Base-by-base conservation (phyloP, 2,329 filamentous ascomycete species). In the Monilinia laxa region DNA sequence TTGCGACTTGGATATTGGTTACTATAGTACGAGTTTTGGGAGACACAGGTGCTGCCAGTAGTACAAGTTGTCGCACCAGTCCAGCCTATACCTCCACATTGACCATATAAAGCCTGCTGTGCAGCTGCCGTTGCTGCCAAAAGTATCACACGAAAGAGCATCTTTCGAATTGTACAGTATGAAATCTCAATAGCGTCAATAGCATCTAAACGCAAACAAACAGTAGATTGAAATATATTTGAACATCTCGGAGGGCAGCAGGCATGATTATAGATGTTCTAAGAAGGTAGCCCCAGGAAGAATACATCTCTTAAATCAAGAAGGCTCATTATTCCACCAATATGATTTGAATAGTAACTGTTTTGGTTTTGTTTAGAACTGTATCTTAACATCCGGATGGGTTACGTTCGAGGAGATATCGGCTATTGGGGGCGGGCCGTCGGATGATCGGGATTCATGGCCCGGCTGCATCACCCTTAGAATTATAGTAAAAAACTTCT, bases 81-180 rank as follows among this genome's bases (percentile, higher is more conserved):
- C 55, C 67, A 72, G 3, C 58, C 49, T 55, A 67, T 38, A 64
- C 72, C 72, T 57, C 72, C 72, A 45, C 72, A 74, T 59, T 74
- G 71, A 20, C 62, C 51, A 57, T 69, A 74, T 7, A 35, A 35
- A 28, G 40, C 25, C 31, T 69, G 62, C n/a, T 60, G 58, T 16
- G 58, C 58, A n/a, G 55, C 55, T 14, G 23, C 16, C 28, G 23
- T 12, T 5, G 55, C 40, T 20, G 42, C 23, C 16, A 25, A 58
- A 7, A 58, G 14, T 18, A 58, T 14, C 42, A 58, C 16, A 58
- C 16, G 16, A 28, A 45, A 16, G 25, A 58, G 25, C 38, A 58
- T 58, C 31, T 59, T 35, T 18, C 23, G 25, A 45, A 16, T 18
- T 9, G 38, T 11, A 40, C 38, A 14, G 25, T 16, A 28, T 45